A percentile compares a stretch with the other conserved stretches of the same genome.
Evolutionary conservation across 805 yeast species (phyloP).

Genomic region (Zygoascus tannicola): DNA sequence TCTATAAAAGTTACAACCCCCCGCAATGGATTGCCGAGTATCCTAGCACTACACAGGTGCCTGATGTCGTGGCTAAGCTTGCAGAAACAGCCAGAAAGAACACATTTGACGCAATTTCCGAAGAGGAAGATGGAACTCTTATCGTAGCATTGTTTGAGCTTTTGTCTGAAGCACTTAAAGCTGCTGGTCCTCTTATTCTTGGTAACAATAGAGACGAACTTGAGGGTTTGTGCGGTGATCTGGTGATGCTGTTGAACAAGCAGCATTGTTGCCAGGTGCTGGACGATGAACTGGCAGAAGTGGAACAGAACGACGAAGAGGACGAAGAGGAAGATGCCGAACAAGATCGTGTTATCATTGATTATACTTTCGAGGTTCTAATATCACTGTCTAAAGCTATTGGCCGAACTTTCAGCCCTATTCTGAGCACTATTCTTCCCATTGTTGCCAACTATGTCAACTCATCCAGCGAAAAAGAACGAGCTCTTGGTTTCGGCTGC

Average conservation of each 20-base stretch:
- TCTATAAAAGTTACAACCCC: slow-evolving; percentile 30
- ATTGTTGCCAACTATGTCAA: slow-evolving; percentile 48
- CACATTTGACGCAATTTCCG: slow-evolving; percentile 53
- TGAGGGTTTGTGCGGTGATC: slow-evolving; percentile 59
- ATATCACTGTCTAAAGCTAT: slow-evolving; percentile 68
- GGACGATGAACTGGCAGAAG: slow-evolving; percentile 51
- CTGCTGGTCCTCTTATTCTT: slow-evolving; percentile 62
- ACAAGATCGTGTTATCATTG: slow-evolving; percentile 62
- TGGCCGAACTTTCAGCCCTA: slow-evolving; percentile 64
- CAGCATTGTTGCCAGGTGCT: slow-evolving; percentile 77
- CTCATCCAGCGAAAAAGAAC: slow-evolving; percentile 53
- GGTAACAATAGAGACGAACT: slow-evolving; percentile 42
- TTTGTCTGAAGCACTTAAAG: slow-evolving; percentile 55
- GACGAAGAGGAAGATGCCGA: slow-evolving; percentile 39
- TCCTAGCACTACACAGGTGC: slow-evolving; percentile 18
- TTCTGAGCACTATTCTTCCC: slow-evolving; percentile 66
- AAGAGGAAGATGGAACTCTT: slow-evolving; percentile 78
- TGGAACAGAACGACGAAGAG: slow-evolving; percentile 36
- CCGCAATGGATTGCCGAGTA: slow-evolving; percentile 28
- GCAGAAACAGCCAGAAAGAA: slow-evolving; percentile 58
- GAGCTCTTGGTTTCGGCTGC: slow-evolving; percentile 80
- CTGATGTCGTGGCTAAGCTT: slow-evolving; percentile 46
- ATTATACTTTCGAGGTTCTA: slow-evolving; percentile 77
- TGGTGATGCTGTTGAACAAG: slow-evolving; percentile 66
- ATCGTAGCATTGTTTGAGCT: slow-evolving; percentile 71